A percentile compares a stretch with the other conserved stretches of the same genome.
Evolutionary conservation across 2,329 filamentous ascomycete species (phyloP).

Genomic region (Blumeria graminis): DNA sequence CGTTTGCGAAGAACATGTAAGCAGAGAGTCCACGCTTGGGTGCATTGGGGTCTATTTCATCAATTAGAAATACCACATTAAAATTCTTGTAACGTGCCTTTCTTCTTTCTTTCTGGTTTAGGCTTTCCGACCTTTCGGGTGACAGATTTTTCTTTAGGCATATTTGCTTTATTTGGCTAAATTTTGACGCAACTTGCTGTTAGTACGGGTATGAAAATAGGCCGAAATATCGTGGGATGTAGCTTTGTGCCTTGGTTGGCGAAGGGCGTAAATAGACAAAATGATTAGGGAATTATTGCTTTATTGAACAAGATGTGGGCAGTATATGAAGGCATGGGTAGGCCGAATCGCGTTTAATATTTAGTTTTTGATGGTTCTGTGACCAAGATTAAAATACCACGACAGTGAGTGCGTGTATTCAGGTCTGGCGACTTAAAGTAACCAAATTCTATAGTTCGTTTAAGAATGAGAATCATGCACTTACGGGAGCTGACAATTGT

Average conservation of each 20-base stretch:
- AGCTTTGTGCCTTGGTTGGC: background rate
- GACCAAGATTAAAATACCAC: too few relatives aligned
- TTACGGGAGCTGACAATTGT: too few relatives aligned
- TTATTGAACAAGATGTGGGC: background rate
- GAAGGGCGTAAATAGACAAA: background rate
- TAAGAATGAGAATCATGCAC: too few relatives aligned
- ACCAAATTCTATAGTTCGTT: too few relatives aligned
- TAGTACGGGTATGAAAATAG: background rate
- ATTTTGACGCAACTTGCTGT: background rate
- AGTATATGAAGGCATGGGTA: background rate
- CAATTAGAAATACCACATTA: conserved; percentile 4
- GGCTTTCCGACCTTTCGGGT: conserved; percentile 38
- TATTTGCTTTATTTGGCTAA: conserved; percentile 17
- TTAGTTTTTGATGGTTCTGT: too few relatives aligned
- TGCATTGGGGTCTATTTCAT: conserved; percentile 62
- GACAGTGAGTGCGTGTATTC: too few relatives aligned
- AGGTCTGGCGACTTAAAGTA: too few relatives aligned
- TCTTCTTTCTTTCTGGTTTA: conserved; percentile 43
- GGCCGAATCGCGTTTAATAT: background rate
- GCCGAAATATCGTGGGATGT: background rate
- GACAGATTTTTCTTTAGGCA: conserved; percentile 43
- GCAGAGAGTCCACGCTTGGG: conserved; percentile 98
- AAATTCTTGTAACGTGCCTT: conserved; percentile 25
- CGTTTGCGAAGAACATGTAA: conserved; percentile 99
- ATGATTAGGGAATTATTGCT: background rate